Conservation (phyloP, 163 green algal genomes). For the Scenedesmus sp. region DNA sequence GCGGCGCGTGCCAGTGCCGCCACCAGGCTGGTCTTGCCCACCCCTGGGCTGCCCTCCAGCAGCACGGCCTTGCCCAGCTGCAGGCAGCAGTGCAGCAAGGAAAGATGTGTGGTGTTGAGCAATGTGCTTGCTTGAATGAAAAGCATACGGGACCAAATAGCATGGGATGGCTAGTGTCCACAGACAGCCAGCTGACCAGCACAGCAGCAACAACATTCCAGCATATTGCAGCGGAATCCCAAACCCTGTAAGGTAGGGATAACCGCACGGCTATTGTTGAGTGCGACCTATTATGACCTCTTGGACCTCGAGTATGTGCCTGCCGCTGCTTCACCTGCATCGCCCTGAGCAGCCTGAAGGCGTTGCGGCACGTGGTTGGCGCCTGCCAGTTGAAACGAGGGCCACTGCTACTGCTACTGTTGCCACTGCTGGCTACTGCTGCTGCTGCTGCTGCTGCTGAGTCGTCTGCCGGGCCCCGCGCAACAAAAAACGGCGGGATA, state of each 20-base stretch:
- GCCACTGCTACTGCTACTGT: slow-evolving; percentile 13
- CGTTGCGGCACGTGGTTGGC: slow-evolving; percentile 91
- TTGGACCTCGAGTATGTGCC: no score
- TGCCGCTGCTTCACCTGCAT: slow-evolving; percentile 75
- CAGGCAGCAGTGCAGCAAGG: background rate
- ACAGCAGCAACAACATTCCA: no score
- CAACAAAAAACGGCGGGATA: slow-evolving; percentile 77
- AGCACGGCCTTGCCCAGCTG: slow-evolving; percentile 90
- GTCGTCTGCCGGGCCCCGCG: slow-evolving; percentile 26
- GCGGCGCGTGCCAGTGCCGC: slow-evolving; percentile 81
- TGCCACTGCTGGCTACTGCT: background rate
- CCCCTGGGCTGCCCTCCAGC: slow-evolving; percentile 95
- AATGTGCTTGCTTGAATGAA: no score
- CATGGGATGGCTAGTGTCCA: background rate
- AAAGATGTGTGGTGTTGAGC: background rate
- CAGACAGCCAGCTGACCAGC: no score
- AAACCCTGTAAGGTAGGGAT: no score
- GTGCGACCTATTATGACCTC: no score
- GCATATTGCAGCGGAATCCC: no score
- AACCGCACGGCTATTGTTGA: no score
- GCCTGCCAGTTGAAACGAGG: slow-evolving; percentile 87
- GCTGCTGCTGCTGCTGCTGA: slow-evolving; percentile 28
- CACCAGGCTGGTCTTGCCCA: slow-evolving; percentile 98
- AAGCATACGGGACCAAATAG: background rate
- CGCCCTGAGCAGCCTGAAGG: slow-evolving; percentile 90